Percentiles rank a stretch among this genome's conserved stretches.
Evolutionary conservation across 179 eudicot genomes (phyloP).

Genomic region (Spergularia azorica): DNA sequence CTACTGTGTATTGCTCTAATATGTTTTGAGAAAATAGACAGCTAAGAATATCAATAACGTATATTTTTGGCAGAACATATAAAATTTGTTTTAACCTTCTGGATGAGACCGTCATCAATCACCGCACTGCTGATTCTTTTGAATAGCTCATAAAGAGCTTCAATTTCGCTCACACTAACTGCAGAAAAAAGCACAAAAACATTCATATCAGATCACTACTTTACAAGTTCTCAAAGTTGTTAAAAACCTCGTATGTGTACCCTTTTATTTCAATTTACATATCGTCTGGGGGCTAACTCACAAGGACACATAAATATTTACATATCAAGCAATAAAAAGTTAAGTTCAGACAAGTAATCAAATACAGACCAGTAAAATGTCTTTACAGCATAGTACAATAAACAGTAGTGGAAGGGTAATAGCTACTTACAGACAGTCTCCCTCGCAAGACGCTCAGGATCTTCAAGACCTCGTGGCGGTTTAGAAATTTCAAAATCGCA

Average conservation of each 20-base stretch:
- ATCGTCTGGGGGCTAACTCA: neutral
- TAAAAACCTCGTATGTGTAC: neutral
- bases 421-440: conserved; percentile 49
- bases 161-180: conserved; percentile 98
- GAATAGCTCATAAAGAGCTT: conserved; percentile 99
- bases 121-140: conserved; percentile 98
- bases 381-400: neutral
- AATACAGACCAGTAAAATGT: neutral
- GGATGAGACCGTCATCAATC: conserved; percentile 89
- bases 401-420: neutral
- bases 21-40: neutral
- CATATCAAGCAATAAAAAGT: neutral
- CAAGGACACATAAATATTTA: neutral
- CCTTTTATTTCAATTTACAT: neutral
- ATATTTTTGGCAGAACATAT: too few species aligned
- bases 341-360: neutral
- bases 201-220: conserved; percentile 4
- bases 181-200: conserved; percentile 33
- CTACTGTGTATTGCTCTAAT: neutral
- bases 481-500: conserved; percentile 42
- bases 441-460: conserved; percentile 50
- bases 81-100: conserved; percentile 53
- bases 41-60: neutral
- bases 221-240: neutral
- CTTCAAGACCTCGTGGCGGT: conserved; percentile 43